Percentiles rank a stretch among this genome's conserved stretches.
phyloP scores from a whole-genome alignment of 176 grass and related monocot species.

The Eragrostis nindensis region DNA sequence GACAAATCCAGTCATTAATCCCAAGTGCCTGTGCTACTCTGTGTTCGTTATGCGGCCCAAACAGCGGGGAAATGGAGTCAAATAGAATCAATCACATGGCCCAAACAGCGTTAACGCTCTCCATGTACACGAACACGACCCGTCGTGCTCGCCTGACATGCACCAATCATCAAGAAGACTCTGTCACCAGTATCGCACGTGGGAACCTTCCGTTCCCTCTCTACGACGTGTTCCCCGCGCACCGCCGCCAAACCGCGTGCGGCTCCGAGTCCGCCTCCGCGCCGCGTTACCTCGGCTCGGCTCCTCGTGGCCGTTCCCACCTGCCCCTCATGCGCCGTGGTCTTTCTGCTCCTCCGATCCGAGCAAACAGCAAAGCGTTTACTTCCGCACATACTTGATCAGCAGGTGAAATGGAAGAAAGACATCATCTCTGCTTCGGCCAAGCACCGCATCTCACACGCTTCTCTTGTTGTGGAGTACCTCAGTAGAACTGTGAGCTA shows the following conservation, averaged over 20 bases:
- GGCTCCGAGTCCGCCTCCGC: not conserved
- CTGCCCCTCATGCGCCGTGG: too few species aligned
- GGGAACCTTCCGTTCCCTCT: not conserved
- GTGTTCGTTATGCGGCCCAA: not conserved
- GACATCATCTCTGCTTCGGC: not conserved
- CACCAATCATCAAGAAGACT: not conserved
- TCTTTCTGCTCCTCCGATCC: too few species aligned
- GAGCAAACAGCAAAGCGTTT: too few species aligned
- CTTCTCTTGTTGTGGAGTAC: not conserved
- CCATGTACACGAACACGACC: too few species aligned
- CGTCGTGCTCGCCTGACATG: not conserved
- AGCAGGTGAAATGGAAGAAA: not conserved
- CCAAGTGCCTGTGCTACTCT: too few species aligned
- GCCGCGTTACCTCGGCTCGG: not conserved
- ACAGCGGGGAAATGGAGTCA: too few species aligned
- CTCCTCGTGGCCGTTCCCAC: too few species aligned
- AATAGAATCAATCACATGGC: too few species aligned
- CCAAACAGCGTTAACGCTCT: too few species aligned
- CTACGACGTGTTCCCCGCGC: not conserved
- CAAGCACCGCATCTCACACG: not conserved
- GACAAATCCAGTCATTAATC: too few species aligned
- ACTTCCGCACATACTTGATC: too few species aligned
- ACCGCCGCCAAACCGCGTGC: not conserved
- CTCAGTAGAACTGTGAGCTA: not conserved
- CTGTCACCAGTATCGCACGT: not conserved